These are phyloP conservation scores for Dioscorea dumetorum DNA, from an alignment of 106 monocot genomes.

Conservation along the genomic window DNA sequence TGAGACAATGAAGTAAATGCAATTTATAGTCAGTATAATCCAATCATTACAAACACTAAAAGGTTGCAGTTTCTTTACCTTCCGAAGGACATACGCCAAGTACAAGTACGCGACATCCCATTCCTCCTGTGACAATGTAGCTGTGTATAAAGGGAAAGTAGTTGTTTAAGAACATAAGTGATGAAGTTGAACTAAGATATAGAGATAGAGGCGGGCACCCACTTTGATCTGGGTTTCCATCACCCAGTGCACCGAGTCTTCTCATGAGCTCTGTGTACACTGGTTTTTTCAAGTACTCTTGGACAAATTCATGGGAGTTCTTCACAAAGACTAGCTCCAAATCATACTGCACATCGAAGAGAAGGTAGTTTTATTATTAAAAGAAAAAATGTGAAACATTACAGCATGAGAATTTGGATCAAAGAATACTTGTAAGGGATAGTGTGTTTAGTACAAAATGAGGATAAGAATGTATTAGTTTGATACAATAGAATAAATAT, in stretches of 20 bases:
- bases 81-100: slow-evolving; percentile 67
- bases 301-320: slow-evolving; percentile 89
- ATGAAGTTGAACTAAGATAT: neutral
- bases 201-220: slow-evolving; percentile 7
- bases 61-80: slow-evolving; percentile 33
- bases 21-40: neutral
- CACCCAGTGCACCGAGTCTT: slow-evolving; percentile 88
- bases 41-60: neutral
- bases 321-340: slow-evolving; percentile 82
- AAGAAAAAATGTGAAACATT: too few species aligned
- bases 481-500: too few species aligned
- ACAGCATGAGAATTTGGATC: too few species aligned
- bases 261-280: slow-evolving; percentile 94
- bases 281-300: slow-evolving; percentile 75
- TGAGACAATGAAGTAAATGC: slow-evolving; percentile 7
- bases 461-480: too few species aligned
- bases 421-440: too few species aligned
- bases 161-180: neutral
- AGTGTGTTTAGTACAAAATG: too few species aligned
- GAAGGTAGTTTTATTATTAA: too few species aligned
- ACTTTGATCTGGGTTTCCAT: slow-evolving; percentile 87
- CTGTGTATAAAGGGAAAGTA: slow-evolving; percentile 28
- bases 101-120: slow-evolving; percentile 95
- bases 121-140: slow-evolving; percentile 71
- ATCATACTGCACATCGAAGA: slow-evolving; percentile 42